Evolutionary conservation across 164 flowering plant species (phyloP).

Genomic region (Tetrastigma voinierianum): DNA sequence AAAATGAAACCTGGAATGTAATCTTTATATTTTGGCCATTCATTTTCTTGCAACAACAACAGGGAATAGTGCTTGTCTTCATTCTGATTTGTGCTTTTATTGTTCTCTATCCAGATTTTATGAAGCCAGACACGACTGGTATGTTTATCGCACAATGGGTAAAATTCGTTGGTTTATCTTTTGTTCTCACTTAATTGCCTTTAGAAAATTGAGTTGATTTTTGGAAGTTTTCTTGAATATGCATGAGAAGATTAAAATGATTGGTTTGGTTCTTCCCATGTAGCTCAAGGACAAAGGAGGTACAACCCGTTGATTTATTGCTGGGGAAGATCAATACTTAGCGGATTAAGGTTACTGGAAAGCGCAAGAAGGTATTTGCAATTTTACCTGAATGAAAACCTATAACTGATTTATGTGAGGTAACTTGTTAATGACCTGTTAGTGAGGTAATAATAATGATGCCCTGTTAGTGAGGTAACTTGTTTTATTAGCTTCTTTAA

Average conservation of each 20-base stretch:
- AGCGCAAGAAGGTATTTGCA: constrained; percentile 72
- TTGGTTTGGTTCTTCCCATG: constrained; percentile 87
- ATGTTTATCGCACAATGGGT: constrained; percentile 93
- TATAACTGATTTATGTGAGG: no score
- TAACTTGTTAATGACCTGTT: no score
- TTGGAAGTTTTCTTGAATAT: constrained; percentile 3
- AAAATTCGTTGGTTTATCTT: neutral
- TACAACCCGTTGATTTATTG: constrained; percentile 85
- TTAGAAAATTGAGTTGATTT: neutral
- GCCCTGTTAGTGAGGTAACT: no score
- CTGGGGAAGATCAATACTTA: constrained; percentile 90
- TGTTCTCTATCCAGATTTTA: constrained; percentile 58
- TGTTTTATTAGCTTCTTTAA: no score
- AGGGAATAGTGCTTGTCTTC: neutral
- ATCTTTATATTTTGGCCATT: neutral
- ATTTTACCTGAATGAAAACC: no score
- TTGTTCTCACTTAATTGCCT: no score
- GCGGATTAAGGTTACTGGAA: constrained; percentile 83
- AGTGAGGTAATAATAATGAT: no score
- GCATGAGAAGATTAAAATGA: constrained; percentile 57
- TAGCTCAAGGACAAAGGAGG: constrained; percentile 72
- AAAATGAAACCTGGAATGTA: neutral
- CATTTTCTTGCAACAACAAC: neutral
- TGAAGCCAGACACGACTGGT: constrained; percentile 90
- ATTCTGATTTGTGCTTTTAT: neutral